A percentile compares a stretch with the other conserved stretches of the same genome.
Conservation (phyloP, 495 filamentous ascomycete genomes). For the Annulohypoxylon stygium region DNA sequence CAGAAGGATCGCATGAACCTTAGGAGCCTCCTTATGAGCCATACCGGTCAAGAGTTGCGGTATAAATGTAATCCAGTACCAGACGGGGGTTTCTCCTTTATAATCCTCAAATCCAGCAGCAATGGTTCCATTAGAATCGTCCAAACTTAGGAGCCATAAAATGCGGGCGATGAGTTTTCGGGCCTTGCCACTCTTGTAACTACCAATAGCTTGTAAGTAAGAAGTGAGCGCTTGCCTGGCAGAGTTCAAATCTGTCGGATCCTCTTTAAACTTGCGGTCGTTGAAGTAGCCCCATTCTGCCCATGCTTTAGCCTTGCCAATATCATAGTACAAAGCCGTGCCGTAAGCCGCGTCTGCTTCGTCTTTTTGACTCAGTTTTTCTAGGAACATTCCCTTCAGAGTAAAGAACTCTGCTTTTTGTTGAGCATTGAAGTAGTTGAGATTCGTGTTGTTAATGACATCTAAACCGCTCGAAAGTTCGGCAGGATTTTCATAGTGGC, state of each 20-base stretch:
- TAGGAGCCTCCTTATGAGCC: constrained; percentile 88
- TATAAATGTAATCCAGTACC: constrained; percentile 99
- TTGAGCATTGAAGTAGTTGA: constrained; percentile 94
- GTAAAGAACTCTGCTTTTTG: constrained; percentile 99
- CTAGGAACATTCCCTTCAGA: constrained; percentile 98
- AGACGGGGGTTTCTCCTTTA: constrained; percentile 94
- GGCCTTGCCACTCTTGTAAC: constrained; percentile 97
- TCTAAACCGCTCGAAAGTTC: constrained; percentile 94
- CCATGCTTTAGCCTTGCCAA: constrained; percentile 97
- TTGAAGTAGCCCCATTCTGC: constrained; percentile 99
- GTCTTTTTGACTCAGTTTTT: constrained; percentile 86
- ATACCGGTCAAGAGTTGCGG: constrained; percentile 93
- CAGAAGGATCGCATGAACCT: constrained; percentile 82
- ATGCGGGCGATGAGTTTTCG: constrained; percentile 94
- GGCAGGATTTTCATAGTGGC: constrained; percentile 93
- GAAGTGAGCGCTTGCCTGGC: constrained; percentile 94
- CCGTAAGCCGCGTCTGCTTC: constrained; percentile 96
- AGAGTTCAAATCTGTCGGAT: constrained; percentile 79
- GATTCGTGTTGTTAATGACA: constrained; percentile 99
- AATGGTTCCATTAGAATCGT: constrained; percentile 85
- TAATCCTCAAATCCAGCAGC: constrained; percentile 88
- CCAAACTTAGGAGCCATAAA: constrained; percentile 94
- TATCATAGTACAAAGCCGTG: constrained; percentile 92
- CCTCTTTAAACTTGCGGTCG: constrained; percentile 92
- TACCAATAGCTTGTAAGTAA: constrained; percentile 94